phyloP scores from a whole-genome alignment of 1,139 yeast species.

The Meyerozyma athensensis region DNA sequence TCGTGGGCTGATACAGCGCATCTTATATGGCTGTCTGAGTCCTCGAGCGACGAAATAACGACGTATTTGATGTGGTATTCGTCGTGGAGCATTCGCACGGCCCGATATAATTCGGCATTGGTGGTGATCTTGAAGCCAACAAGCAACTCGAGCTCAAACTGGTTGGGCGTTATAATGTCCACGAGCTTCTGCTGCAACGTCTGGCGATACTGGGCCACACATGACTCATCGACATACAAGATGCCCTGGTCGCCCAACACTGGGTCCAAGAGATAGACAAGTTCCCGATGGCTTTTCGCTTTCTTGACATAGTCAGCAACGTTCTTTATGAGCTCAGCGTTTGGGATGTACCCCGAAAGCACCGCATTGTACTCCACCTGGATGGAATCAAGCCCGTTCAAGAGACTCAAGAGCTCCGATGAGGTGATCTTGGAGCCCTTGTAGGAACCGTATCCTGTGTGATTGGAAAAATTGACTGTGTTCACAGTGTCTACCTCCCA shows the following conservation, averaged over 20 bases:
- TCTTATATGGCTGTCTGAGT: constrained; percentile 3
- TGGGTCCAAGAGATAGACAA: constrained; percentile 74
- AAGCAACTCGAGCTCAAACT: constrained; percentile 78
- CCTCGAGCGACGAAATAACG: constrained; percentile 56
- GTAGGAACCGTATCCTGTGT: constrained; percentile 43
- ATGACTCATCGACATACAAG: constrained; percentile 69
- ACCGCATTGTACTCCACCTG: constrained; percentile 24
- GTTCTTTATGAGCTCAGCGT: constrained; percentile 22
- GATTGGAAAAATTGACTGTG: constrained; percentile 41
- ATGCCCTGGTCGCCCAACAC: constrained; percentile 91
- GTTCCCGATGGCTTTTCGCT: constrained; percentile 14
- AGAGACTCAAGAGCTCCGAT: constrained; percentile 6
- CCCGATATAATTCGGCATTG: constrained; percentile 34
- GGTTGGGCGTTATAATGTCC: constrained; percentile 81
- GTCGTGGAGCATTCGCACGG: constrained; percentile 46
- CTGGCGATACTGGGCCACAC: constrained; percentile 60
- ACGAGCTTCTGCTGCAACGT: constrained; percentile 50
- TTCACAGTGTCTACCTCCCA: constrained; percentile 43
- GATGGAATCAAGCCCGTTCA: constrained; percentile 42
- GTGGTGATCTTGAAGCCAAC: constrained; percentile 48
- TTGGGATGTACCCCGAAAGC: constrained; percentile 36
- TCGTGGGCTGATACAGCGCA: constrained; percentile 10
- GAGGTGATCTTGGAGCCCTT: constrained; percentile 19
- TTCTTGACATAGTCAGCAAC: constrained; percentile 13
- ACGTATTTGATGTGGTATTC: constrained; percentile 53